These are phyloP conservation scores for Scheffersomyces stambukii DNA, from an alignment of 1,139 yeast genomes.

Conservation along the genomic window DNA sequence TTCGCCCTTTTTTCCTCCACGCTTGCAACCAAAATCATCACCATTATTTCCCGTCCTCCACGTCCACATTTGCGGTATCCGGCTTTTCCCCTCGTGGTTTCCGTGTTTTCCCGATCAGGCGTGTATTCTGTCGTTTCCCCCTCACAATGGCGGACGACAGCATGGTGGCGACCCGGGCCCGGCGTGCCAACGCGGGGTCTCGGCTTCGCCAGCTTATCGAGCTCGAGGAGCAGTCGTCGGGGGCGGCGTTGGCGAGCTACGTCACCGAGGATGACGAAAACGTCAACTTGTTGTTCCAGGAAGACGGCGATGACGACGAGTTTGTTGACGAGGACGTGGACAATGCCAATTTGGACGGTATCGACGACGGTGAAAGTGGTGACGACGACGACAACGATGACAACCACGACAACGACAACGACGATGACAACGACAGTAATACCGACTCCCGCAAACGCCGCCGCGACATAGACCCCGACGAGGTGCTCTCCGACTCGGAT, in stretches of 20 bases:
- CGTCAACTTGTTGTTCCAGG: slow-evolving; percentile 71
- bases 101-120: too few relatives aligned
- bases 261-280: slow-evolving; percentile 66
- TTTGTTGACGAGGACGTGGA: slow-evolving; percentile 47
- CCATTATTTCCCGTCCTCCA: too few relatives aligned
- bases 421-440: slow-evolving; percentile 24
- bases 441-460: too few relatives aligned
- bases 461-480: slow-evolving; percentile 38
- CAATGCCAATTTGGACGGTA: slow-evolving; percentile 21
- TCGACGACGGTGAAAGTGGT: slow-evolving; percentile 6
- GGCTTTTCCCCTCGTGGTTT: too few relatives aligned
- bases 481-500: slow-evolving; percentile 53
- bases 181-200: slow-evolving; percentile 90
- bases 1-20: too few relatives aligned
- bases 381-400: slow-evolving; percentile 8
- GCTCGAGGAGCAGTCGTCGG: slow-evolving; percentile 52
- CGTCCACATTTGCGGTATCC: too few relatives aligned
- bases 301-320: slow-evolving; percentile 80
- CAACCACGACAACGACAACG: slow-evolving; percentile 10
- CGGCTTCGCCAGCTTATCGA: slow-evolving; percentile 69
- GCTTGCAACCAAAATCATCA: too few relatives aligned
- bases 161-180: slow-evolving; percentile 65
- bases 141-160: slow-evolving; percentile 23
- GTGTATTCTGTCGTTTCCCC: too few relatives aligned
- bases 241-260: slow-evolving; percentile 23